phyloP scores from a whole-genome alignment of 2,329 filamentous ascomycete genomes.

The Aspergillus sp. region DNA sequence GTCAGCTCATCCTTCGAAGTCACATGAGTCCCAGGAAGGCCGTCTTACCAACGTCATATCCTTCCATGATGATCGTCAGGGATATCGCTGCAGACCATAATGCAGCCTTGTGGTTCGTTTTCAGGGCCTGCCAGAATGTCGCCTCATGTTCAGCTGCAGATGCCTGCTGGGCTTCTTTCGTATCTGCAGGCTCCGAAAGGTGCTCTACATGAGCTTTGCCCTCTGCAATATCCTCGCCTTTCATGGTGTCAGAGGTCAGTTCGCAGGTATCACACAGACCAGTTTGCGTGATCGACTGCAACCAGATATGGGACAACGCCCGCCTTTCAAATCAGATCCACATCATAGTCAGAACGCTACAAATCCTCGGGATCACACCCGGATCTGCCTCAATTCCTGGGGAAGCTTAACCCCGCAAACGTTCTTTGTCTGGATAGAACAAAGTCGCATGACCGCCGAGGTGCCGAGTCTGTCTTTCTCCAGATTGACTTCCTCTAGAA shows the following conservation, averaged over 20 bases:
- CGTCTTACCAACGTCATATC: slow-evolving; percentile 17
- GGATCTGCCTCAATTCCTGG: no score
- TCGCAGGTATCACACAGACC: no score
- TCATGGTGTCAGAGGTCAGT: background rate
- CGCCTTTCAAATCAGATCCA: no score
- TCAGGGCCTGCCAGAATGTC: slow-evolving; percentile 9
- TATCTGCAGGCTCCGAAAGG: background rate
- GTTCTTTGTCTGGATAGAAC: no score
- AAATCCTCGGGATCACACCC: no score
- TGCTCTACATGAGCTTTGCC: slow-evolving; percentile 9
- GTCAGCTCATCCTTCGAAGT: background rate
- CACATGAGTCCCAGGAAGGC: background rate
- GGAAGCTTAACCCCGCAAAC: no score
- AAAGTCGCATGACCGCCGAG: no score
- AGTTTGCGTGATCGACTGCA: no score
- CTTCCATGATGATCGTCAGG: slow-evolving; percentile 15
- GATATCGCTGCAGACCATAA: slow-evolving; percentile 12
- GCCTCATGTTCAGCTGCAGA: slow-evolving; percentile 10
- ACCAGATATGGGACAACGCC: no score
- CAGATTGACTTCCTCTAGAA: no score
- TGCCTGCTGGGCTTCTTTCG: slow-evolving; percentile 9
- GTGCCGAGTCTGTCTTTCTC: no score
- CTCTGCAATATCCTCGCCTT: background rate
- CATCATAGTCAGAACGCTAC: no score
- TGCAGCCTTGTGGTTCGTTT: slow-evolving; percentile 7